A percentile compares a stretch with the other conserved stretches of the same genome.
phyloP scores from a whole-genome alignment of 108 stramenopile species.

The Aurantiochytrium sp. region DNA sequence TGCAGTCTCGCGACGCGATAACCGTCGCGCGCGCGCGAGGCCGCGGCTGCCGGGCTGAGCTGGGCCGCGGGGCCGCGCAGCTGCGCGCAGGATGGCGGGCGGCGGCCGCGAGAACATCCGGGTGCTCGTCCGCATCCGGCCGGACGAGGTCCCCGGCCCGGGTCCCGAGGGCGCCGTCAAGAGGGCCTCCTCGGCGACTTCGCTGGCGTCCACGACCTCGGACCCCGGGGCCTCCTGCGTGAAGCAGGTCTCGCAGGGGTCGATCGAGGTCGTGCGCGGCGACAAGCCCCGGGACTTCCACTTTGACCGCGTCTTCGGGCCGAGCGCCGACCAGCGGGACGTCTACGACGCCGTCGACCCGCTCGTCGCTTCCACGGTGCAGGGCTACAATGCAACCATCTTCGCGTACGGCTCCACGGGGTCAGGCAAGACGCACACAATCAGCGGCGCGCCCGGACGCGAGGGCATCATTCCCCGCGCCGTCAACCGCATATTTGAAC shows the following conservation, averaged over 20 bases:
- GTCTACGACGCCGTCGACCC: slow-evolving; percentile 33
- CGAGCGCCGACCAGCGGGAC: slow-evolving; percentile 14
- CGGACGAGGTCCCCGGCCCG: not conserved
- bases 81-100: not conserved
- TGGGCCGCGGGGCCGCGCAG: not conserved
- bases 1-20: too few species aligned
- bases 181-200: too few species aligned
- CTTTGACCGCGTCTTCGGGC: slow-evolving; percentile 41
- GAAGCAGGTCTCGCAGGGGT: too few species aligned
- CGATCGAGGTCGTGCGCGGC: not conserved
- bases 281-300: not conserved
- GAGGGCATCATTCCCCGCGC: not conserved
- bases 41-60: too few species aligned
- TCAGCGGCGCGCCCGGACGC: not conserved
- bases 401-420: slow-evolving; percentile 84
- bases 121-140: not conserved
- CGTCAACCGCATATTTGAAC: slow-evolving; percentile 4
- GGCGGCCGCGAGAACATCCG: not conserved
- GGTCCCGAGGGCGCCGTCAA: too few species aligned
- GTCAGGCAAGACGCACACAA: slow-evolving; percentile 54
- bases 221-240: too few species aligned
- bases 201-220: too few species aligned
- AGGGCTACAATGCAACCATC: slow-evolving; percentile 83
- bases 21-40: too few species aligned
- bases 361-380: slow-evolving; percentile 73